These are phyloP conservation scores for Eutypa lata DNA, from an alignment of 2,329 filamentous ascomycete species.

Conservation along the genomic window DNA sequence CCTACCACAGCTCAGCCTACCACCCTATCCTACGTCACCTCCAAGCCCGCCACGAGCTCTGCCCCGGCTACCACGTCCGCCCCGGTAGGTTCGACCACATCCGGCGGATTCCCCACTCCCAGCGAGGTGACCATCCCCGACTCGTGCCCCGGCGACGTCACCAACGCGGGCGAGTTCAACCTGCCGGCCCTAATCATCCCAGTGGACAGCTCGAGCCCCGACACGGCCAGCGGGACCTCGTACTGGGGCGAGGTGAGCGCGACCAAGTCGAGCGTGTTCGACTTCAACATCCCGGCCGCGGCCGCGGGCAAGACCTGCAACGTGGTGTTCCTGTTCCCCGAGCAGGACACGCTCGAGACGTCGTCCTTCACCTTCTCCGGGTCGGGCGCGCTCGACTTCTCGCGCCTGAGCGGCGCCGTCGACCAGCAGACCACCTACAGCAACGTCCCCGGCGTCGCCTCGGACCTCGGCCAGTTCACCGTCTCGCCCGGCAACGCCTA, in stretches of 20 bases:
- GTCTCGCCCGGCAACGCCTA: constrained; percentile 54
- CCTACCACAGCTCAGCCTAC: background rate
- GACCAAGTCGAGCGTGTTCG: constrained; percentile 58
- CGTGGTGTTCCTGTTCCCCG: constrained; percentile 64
- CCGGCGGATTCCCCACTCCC: background rate
- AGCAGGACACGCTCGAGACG: constrained; percentile 52
- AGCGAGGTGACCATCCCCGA: constrained; percentile 8
- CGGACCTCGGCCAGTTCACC: constrained; percentile 39
- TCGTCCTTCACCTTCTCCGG: constrained; percentile 48
- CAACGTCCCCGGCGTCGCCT: constrained; percentile 44
- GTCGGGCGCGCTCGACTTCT: constrained; percentile 51
- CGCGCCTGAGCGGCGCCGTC: constrained; percentile 44
- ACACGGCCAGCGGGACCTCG: constrained; percentile 48
- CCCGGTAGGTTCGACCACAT: constrained; percentile 5
- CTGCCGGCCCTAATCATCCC: constrained; percentile 60
- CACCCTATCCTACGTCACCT: background rate
- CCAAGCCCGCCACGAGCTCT: background rate
- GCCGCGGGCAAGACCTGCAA: constrained; percentile 58
- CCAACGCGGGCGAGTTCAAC: constrained; percentile 45
- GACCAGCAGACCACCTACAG: constrained; percentile 49
- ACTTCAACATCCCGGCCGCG: constrained; percentile 60
- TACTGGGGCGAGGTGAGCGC: constrained; percentile 52
- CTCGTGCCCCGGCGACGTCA: constrained; percentile 42
- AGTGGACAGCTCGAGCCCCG: constrained; percentile 49
- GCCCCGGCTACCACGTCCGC: constrained; percentile 5